A percentile compares a stretch with the other conserved stretches of the same genome.
These are phyloP conservation scores for Brassica cretica DNA, from an alignment of 345 rosid species.

Conservation along the genomic window DNA sequence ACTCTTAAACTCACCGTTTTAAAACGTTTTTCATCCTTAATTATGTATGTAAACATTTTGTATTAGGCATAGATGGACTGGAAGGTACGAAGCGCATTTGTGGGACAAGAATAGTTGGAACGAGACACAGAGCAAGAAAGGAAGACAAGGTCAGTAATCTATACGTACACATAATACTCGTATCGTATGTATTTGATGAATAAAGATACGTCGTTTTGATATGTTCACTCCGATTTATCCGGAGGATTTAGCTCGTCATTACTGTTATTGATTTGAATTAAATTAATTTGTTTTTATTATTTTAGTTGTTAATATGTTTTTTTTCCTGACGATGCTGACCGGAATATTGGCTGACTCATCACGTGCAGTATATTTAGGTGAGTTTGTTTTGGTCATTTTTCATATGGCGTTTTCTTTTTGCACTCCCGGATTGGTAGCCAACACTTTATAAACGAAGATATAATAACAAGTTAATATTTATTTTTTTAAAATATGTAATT, in stretches of 20 bases:
- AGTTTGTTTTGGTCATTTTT: conserved; percentile 39
- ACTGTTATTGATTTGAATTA: conserved; percentile 30
- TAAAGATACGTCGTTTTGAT: conserved; percentile 3
- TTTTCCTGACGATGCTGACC: conserved; percentile 28
- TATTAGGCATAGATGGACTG: conserved; percentile 81
- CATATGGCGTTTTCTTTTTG: conserved; percentile 38
- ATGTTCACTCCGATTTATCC: conserved; percentile 12
- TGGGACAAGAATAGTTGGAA: conserved; percentile 93
- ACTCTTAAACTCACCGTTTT: background rate
- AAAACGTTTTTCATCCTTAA: background rate
- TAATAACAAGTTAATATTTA: background rate
- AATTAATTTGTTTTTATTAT: background rate
- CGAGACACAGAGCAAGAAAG: conserved; percentile 79
- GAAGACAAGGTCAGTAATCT: conserved; percentile 66
- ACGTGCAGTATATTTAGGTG: conserved; percentile 48
- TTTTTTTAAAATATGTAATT: background rate
- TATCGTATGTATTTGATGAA: background rate
- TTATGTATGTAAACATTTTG: background rate
- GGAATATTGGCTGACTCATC: conserved; percentile 42
- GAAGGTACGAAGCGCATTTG: conserved; percentile 81
- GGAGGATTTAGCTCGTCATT: conserved; percentile 27
- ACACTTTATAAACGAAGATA: background rate
- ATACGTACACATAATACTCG: too few relatives aligned
- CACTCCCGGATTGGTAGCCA: conserved; percentile 24
- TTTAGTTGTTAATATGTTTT: conserved; percentile 19